A percentile compares a stretch with the other conserved stretches of the same genome.
phyloP scores from a whole-genome alignment of 2,329 filamentous ascomycete species.

The Esteya vermicola region DNA sequence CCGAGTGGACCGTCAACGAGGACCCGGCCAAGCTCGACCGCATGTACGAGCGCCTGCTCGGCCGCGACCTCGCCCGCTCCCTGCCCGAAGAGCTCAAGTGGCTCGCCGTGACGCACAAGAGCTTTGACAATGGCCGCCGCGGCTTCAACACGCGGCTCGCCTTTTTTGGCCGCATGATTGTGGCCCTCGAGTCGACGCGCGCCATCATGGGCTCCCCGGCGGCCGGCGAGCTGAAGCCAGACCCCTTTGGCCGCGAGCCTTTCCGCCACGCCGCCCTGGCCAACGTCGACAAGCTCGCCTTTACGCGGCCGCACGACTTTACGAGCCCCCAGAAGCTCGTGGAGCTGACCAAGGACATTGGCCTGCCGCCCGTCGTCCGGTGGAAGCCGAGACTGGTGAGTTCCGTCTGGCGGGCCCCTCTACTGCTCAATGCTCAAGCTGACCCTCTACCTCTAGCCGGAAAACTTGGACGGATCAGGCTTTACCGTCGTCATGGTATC shows the following conservation, averaged over 20 bases:
- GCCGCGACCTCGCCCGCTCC: slow-evolving; percentile 54
- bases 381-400: slow-evolving; percentile 72
- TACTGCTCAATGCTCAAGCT: background rate
- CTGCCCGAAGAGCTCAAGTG: slow-evolving; percentile 89
- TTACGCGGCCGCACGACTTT: slow-evolving; percentile 43
- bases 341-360: slow-evolving; percentile 53
- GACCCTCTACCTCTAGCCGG: slow-evolving; percentile 25
- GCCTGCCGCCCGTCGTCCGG: slow-evolving; percentile 61
- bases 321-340: slow-evolving; percentile 53
- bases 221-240: slow-evolving; percentile 3
- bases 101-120: slow-evolving; percentile 95
- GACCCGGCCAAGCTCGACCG: slow-evolving; percentile 60
- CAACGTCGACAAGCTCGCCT: slow-evolving; percentile 58
- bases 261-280: slow-evolving; percentile 58
- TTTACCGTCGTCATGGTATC: slow-evolving; percentile 60
- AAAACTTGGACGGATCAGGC: slow-evolving; percentile 60
- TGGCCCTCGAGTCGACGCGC: slow-evolving; percentile 14
- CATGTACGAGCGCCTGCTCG: slow-evolving; percentile 66
- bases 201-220: slow-evolving; percentile 12
- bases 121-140: slow-evolving; percentile 86
- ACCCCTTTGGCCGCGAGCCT: slow-evolving; percentile 39
- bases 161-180: slow-evolving; percentile 42
- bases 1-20: slow-evolving; percentile 56
- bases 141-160: slow-evolving; percentile 90
- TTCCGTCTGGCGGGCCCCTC: too few species aligned